Conservation (phyloP, 805 yeast species). For the Candida xyloterini region DNA sequence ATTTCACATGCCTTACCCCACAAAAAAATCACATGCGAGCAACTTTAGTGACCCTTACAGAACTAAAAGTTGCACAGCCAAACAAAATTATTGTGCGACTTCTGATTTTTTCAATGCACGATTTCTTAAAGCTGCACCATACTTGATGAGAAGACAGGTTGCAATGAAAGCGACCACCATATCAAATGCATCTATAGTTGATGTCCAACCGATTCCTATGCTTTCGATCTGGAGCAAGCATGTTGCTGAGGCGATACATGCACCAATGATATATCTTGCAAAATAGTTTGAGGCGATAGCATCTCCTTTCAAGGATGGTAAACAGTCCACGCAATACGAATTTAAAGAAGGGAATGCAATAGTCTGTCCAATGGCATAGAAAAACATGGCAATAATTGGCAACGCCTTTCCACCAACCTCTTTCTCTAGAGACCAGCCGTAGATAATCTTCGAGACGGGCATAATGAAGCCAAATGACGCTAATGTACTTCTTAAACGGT, state of each 20-base stretch:
- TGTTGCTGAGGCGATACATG: slow-evolving; percentile 50
- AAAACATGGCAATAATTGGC: slow-evolving; percentile 48
- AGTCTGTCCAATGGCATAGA: slow-evolving; percentile 50
- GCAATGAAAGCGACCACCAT: slow-evolving; percentile 38
- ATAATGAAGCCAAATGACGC: slow-evolving; percentile 41
- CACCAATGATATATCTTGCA: slow-evolving; percentile 44
- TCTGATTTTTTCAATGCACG: slow-evolving; percentile 7
- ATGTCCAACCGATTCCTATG: slow-evolving; percentile 58
- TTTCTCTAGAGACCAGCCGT: slow-evolving; percentile 52
- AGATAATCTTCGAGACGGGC: slow-evolving; percentile 45
- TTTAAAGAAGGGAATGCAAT: slow-evolving; percentile 50
- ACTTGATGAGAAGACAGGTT: slow-evolving; percentile 34
- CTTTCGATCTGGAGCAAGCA: slow-evolving; percentile 42
- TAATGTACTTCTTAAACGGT: slow-evolving; percentile 42
- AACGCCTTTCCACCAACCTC: slow-evolving; percentile 53
- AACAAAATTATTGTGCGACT: background rate
- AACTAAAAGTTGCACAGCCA: slow-evolving; percentile 4
- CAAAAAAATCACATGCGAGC: slow-evolving; percentile 12
- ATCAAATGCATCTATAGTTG: slow-evolving; percentile 46
- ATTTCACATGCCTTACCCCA: slow-evolving; percentile 13
- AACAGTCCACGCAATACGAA: slow-evolving; percentile 56
- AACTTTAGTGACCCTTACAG: slow-evolving; percentile 4
- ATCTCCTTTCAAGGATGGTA: slow-evolving; percentile 53
- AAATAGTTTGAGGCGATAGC: slow-evolving; percentile 55
- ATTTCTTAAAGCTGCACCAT: slow-evolving; percentile 40